Percentiles rank a stretch among this genome's conserved stretches.
Conservation (phyloP, 345 rosid genomes). For the Ricinus communis region DNA sequence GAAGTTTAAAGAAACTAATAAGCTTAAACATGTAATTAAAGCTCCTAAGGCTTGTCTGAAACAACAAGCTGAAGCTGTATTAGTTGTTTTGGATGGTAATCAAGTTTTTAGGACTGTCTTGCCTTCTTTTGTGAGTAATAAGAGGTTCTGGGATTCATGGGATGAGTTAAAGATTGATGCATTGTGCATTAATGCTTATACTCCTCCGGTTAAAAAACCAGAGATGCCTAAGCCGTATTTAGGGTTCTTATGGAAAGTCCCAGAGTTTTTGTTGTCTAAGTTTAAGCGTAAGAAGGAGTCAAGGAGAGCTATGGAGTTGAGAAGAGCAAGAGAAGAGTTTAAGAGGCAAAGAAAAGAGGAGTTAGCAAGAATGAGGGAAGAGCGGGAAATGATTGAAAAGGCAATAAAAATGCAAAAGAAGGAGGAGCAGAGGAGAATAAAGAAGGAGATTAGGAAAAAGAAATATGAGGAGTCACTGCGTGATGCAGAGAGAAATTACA, state of each 20-base stretch:
- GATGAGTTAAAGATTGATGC: constrained; percentile 62
- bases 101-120: constrained; percentile 75
- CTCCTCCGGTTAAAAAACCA: constrained; percentile 78
- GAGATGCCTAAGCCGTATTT: constrained; percentile 70
- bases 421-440: constrained; percentile 59
- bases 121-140: constrained; percentile 64
- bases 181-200: constrained; percentile 67
- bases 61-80: constrained; percentile 55
- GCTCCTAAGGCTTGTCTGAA: constrained; percentile 47
- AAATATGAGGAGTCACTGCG: constrained; percentile 62
- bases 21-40: constrained; percentile 77
- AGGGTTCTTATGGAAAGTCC: constrained; percentile 72
- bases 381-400: constrained; percentile 70
- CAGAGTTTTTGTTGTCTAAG: constrained; percentile 47
- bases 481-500: constrained; percentile 55
- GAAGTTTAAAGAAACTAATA: constrained; percentile 54
- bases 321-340: constrained; percentile 60
- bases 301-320: constrained; percentile 60
- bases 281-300: constrained; percentile 73
- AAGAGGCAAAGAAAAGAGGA: constrained; percentile 65
- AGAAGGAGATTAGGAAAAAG: constrained; percentile 51
- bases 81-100: constrained; percentile 83
- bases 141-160: constrained; percentile 85
- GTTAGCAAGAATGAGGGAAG: constrained; percentile 51
- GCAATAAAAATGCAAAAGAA: constrained; percentile 53